Percentiles rank a stretch among this genome's conserved stretches.
Evolutionary conservation across 2,329 filamentous ascomycete species (phyloP).

Genomic region (Talaromyces marneffei): DNA sequence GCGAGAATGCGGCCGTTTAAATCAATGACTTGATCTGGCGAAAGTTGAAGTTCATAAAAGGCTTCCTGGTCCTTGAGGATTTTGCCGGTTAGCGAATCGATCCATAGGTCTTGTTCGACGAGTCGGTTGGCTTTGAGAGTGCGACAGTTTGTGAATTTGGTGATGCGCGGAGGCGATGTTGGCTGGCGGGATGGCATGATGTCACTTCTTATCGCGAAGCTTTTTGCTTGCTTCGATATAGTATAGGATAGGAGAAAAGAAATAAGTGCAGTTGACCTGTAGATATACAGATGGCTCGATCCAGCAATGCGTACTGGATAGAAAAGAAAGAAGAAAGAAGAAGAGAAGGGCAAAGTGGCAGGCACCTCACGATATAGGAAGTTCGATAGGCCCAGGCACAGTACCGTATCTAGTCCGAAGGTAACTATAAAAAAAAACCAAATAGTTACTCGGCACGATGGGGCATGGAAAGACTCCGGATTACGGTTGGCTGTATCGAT

Average conservation of each 20-base stretch:
- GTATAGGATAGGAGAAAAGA: background rate
- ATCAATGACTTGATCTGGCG: slow-evolving; percentile 69
- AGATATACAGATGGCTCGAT: background rate
- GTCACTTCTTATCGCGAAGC: slow-evolving; percentile 10
- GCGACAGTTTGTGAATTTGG: slow-evolving; percentile 84
- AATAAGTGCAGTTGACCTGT: background rate
- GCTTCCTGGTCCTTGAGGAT: slow-evolving; percentile 65
- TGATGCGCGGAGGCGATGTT: slow-evolving; percentile 50
- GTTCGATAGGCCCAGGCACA: background rate
- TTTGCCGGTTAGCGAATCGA: slow-evolving; percentile 73
- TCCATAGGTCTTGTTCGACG: slow-evolving; percentile 77
- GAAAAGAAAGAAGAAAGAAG: background rate
- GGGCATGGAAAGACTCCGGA: slow-evolving; percentile 4
- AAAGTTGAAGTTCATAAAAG: slow-evolving; percentile 44
- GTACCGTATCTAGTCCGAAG: background rate
- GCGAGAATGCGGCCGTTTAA: slow-evolving; percentile 76
- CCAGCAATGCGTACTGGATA: slow-evolving; percentile 1
- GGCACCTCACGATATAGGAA: background rate
- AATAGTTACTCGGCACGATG: slow-evolving; percentile 1
- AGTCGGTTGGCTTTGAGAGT: slow-evolving; percentile 63
- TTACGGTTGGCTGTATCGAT: background rate
- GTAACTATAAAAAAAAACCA: slow-evolving; percentile 1
- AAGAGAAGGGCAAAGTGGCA: background rate
- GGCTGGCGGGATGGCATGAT: slow-evolving; percentile 32
- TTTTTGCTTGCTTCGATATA: background rate